Percentiles rank a stretch among this genome's conserved stretches.
Evolutionary conservation across 352 stramenopile species (phyloP).

Genomic region (Aphanomyces astaci): DNA sequence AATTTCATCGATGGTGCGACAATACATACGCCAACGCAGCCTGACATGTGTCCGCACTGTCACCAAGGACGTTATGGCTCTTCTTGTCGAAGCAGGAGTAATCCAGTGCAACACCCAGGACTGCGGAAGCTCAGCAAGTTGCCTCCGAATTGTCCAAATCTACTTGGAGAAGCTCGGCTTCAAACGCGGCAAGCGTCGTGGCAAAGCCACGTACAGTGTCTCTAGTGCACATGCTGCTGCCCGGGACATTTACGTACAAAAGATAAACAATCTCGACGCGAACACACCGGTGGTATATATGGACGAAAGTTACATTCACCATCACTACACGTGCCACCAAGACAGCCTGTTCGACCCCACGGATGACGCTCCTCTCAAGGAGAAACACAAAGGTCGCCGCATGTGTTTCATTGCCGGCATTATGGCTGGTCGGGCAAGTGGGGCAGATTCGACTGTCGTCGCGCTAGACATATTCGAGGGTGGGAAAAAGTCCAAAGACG

Average conservation of each 20-base stretch:
- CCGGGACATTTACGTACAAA: neutral
- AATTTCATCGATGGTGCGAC: neutral
- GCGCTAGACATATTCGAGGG: slow-evolving; percentile 25
- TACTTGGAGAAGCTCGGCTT: neutral
- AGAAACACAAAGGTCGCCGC: neutral
- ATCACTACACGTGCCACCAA: slow-evolving; percentile 24
- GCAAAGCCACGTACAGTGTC: neutral
- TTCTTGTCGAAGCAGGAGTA: neutral
- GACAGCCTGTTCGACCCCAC: slow-evolving; percentile 26
- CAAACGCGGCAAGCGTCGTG: neutral
- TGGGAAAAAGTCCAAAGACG: neutral
- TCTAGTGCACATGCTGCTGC: neutral
- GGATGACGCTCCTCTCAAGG: slow-evolving; percentile 17
- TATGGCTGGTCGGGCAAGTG: neutral
- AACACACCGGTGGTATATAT: slow-evolving; percentile 26
- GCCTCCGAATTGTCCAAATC: neutral
- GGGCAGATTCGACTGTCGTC: neutral
- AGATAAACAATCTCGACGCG: neutral
- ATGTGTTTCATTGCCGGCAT: slow-evolving; percentile 2
- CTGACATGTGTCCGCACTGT: neutral
- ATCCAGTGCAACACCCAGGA: neutral
- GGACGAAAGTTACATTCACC: slow-evolving; percentile 30
- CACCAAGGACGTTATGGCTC: neutral
- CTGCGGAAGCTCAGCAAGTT: neutral
- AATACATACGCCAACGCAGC: neutral